phyloP scores from a whole-genome alignment of 1,284 basidiomycete genomes.

The Entoloma clypeatum region DNA sequence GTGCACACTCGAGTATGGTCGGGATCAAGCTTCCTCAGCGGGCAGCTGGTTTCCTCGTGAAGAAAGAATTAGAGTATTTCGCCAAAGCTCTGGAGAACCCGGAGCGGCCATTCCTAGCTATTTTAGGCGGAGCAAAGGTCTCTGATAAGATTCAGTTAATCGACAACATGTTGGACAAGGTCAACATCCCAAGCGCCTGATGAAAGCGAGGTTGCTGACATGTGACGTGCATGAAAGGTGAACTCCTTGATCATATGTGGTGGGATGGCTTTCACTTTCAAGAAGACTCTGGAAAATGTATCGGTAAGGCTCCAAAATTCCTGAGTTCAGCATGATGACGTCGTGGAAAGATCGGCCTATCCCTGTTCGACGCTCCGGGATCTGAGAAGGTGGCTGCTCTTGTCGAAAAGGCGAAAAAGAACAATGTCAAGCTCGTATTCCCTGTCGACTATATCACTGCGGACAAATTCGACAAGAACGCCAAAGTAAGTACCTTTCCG shows the following conservation, averaged over 20 bases:
- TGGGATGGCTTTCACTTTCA: conserved; percentile 99
- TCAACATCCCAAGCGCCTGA: conserved; percentile 22
- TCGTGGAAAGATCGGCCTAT: conserved; percentile 74
- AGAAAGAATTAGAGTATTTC: conserved; percentile 99
- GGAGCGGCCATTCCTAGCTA: conserved; percentile 95
- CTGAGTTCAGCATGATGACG: conserved; percentile 1
- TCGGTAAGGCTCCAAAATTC: conserved; percentile 39
- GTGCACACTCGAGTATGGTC: conserved; percentile 98
- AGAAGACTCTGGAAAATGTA: conserved; percentile 87
- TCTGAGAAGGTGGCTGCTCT: conserved; percentile 84
- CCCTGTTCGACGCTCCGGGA: conserved; percentile 91
- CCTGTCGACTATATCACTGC: conserved; percentile 94
- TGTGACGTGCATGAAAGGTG: conserved; percentile 58
- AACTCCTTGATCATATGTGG: conserved; percentile 96
- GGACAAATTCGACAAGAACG: conserved; percentile 94
- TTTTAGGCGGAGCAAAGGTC: conserved; percentile 98
- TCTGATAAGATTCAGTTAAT: conserved; percentile 99
- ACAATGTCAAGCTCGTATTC: conserved; percentile 94
- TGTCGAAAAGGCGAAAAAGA: conserved; percentile 90
- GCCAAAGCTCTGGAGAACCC: conserved; percentile 96
- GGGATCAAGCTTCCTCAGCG: conserved; percentile 92
- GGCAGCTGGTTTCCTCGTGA: conserved; percentile 95
- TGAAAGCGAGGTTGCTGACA: neutral
- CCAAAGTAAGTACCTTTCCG: conserved; percentile 49
- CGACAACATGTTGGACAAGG: conserved; percentile 99